Conservation (phyloP, 352 stramenopile species). For the Phytophthora macrochlamydospora region DNA sequence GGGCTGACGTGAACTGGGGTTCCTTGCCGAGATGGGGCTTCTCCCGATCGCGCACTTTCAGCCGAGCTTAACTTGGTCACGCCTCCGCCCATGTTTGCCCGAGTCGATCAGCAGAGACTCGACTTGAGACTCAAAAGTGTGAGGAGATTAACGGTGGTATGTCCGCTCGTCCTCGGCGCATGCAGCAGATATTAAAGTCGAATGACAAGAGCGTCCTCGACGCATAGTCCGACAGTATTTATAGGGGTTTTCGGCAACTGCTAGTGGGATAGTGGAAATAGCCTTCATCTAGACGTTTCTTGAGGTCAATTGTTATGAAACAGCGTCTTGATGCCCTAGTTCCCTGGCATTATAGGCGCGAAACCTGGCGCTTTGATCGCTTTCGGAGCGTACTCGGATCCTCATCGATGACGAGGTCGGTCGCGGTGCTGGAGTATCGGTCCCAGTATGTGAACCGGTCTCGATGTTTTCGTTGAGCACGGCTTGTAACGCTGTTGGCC, state of each 20-base stretch:
- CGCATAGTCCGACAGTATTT: slow-evolving; percentile 22
- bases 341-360: slow-evolving; percentile 34
- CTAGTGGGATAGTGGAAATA: not conserved
- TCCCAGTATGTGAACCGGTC: slow-evolving; percentile 2
- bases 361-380: slow-evolving; percentile 76
- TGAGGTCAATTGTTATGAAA: too few relatives aligned
- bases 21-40: slow-evolving; percentile 14
- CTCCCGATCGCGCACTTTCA: not conserved
- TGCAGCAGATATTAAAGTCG: not conserved
- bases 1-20: slow-evolving; percentile 2
- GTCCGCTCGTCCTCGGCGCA: slow-evolving; percentile 12
- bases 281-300: too few relatives aligned
- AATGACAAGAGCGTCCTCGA: not conserved
- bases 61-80: slow-evolving; percentile 25
- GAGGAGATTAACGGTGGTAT: slow-evolving; percentile 7
- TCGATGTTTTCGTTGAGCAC: slow-evolving; percentile 61
- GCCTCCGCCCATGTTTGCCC: slow-evolving; percentile 45
- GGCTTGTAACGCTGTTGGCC: slow-evolving; percentile 61
- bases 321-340: not conserved
- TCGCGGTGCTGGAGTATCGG: slow-evolving; percentile 5
- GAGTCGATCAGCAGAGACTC: slow-evolving; percentile 5
- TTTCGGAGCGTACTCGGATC: slow-evolving; percentile 82
- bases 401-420: slow-evolving; percentile 64
- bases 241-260: slow-evolving; percentile 15
- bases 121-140: slow-evolving; percentile 7